Evolutionary conservation across 192 early-diverging fungal species (phyloP).

Genomic region (Kappamyces sp.): DNA sequence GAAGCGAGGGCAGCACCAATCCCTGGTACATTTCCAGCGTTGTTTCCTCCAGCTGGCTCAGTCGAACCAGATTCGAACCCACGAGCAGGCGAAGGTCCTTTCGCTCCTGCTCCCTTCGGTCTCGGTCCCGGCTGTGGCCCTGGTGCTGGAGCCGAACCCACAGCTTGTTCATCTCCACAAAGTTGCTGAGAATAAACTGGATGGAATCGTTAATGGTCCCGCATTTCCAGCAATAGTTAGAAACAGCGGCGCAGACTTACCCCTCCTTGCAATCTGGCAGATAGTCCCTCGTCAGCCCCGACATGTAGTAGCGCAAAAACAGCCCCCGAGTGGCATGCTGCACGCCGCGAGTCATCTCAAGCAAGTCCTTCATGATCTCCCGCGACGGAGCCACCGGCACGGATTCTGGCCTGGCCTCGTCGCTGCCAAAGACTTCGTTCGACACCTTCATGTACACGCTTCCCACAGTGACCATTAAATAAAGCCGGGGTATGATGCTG

Average conservation of each 20-base stretch:
- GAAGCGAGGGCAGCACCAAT: constrained; percentile 81
- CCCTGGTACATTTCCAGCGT: constrained; percentile 76
- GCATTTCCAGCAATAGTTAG: constrained; percentile 47
- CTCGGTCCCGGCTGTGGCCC: constrained; percentile 87
- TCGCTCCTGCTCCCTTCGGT: constrained; percentile 93
- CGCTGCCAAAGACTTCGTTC: constrained; percentile 32
- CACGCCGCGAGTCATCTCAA: constrained; percentile 97
- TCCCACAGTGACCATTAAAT: constrained; percentile 99
- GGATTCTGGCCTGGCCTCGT: constrained; percentile 18
- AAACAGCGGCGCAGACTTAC: neutral
- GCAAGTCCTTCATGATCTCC: constrained; percentile 98
- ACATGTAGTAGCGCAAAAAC: constrained; percentile 93
- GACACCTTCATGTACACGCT: constrained; percentile 90
- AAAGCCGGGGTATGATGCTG: constrained; percentile 96
- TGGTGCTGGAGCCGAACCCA: constrained; percentile 99
- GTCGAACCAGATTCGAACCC: constrained; percentile 91
- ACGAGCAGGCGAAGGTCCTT: constrained; percentile 91
- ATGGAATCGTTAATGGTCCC: constrained; percentile 88
- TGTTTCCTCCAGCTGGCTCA: constrained; percentile 87
- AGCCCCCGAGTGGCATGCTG: constrained; percentile 98
- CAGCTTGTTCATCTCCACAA: constrained; percentile 99
- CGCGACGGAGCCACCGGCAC: constrained; percentile 79
- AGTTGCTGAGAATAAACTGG: constrained; percentile 93
- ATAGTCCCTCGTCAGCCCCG: constrained; percentile 91
- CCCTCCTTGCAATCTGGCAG: constrained; percentile 70